Percentiles rank a stretch among this genome's conserved stretches.
phyloP scores from a whole-genome alignment of 768 basidiomycete genomes.

The Austroboletus festivus region DNA sequence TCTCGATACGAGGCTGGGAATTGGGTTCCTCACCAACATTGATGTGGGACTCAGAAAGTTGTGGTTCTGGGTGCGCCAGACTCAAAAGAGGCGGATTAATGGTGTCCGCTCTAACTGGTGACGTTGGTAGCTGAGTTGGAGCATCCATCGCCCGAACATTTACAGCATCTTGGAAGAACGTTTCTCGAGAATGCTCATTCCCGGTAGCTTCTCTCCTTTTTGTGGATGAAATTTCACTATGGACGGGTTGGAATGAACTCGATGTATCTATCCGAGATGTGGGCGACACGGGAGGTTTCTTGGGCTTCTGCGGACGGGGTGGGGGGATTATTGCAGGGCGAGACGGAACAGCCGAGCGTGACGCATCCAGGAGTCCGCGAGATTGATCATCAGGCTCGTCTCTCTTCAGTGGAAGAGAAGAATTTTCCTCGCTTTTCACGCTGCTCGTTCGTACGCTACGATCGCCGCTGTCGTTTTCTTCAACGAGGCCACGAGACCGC shows the following conservation, averaged over 20 bases:
- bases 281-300: constrained; percentile 3
- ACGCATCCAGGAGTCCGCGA: not conserved
- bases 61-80: constrained; percentile 10
- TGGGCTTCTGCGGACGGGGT: constrained; percentile 20
- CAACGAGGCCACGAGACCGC: constrained; percentile 21
- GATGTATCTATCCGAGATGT: not conserved
- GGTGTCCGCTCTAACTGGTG: constrained; percentile 2
- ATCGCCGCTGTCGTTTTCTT: constrained; percentile 27
- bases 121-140: constrained; percentile 1
- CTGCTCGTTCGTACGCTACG: constrained; percentile 23
- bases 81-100: constrained; percentile 9
- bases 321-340: constrained; percentile 23
- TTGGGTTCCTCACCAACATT: not conserved
- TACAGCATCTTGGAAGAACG: not conserved
- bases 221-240: not conserved
- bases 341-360: not conserved
- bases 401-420: constrained; percentile 1
- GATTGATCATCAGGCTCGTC: constrained; percentile 17
- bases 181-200: not conserved
- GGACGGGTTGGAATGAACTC: not conserved
- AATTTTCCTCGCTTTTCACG: constrained; percentile 22
- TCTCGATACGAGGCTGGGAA: constrained; percentile 1
- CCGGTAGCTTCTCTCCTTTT: not conserved
- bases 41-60: not conserved
- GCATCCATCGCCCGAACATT: constrained; percentile 11